phyloP scores from a whole-genome alignment of 2,329 filamentous ascomycete genomes.

The Pestalotiopsis sp. region DNA sequence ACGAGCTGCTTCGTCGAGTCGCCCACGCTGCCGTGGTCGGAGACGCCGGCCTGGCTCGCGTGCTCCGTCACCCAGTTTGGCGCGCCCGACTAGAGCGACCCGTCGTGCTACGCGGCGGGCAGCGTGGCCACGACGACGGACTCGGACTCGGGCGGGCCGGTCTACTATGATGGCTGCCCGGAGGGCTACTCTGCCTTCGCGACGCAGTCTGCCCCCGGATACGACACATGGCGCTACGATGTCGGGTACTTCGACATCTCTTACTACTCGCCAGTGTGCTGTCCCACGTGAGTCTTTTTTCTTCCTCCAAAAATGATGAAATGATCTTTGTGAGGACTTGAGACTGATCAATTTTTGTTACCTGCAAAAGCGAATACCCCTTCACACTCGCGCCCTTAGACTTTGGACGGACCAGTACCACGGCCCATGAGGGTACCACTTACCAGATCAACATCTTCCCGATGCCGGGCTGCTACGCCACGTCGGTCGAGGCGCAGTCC shows the following conservation, averaged over 20 bases:
- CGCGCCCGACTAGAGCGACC: constrained; percentile 3
- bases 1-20: constrained; percentile 19
- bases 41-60: constrained; percentile 16
- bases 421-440: constrained; percentile 14
- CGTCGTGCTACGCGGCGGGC: neutral
- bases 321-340: neutral
- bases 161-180: constrained; percentile 19
- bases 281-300: constrained; percentile 18
- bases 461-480: constrained; percentile 17
- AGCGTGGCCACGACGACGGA: constrained; percentile 12
- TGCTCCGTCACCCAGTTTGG: constrained; percentile 17
- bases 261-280: constrained; percentile 15
- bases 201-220: neutral
- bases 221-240: neutral
- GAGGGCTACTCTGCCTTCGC: neutral
- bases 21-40: neutral
- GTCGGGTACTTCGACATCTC: constrained; percentile 18
- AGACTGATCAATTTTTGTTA: neutral
- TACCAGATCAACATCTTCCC: constrained; percentile 18
- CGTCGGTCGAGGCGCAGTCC: constrained; percentile 18
- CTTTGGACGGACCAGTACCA: constrained; percentile 12
- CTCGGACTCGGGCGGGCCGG: neutral
- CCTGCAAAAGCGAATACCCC: neutral
- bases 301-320: no score
- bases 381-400: constrained; percentile 8